Evolutionary conservation across 805 yeast species (phyloP).

Genomic region (Wickerhamia fluorescens): DNA sequence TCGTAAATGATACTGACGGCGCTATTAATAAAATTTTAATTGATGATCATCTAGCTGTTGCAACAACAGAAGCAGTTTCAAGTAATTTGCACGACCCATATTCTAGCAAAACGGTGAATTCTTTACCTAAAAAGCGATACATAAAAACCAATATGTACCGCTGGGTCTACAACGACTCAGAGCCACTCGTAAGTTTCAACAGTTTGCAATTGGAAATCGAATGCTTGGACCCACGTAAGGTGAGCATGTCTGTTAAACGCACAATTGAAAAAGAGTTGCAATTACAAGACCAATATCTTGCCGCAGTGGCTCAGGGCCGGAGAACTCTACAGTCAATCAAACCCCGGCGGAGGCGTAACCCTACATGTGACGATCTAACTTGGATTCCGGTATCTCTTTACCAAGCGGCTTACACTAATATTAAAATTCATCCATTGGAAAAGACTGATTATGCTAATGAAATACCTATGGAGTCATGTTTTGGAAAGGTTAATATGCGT

Average conservation of each 20-base stretch:
- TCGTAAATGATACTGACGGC: too few relatives aligned
- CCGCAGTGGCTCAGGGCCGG: background rate
- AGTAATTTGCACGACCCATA: too few relatives aligned
- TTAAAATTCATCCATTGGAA: conserved; percentile 21
- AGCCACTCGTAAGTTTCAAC: background rate
- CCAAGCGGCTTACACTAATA: conserved; percentile 24
- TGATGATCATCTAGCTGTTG: too few relatives aligned
- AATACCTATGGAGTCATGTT: conserved; percentile 27
- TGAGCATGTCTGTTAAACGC: conserved; percentile 8
- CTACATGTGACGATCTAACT: conserved; percentile 2
- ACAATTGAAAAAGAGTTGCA: conserved; percentile 11
- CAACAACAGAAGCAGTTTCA: too few relatives aligned
- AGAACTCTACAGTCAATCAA: background rate
- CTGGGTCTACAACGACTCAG: conserved; percentile 2
- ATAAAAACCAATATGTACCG: conserved; percentile 1
- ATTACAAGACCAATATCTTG: conserved; percentile 9
- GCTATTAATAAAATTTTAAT: too few relatives aligned
- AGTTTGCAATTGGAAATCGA: conserved; percentile 1
- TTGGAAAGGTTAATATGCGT: conserved; percentile 36
- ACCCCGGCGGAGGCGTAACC: conserved; percentile 4
- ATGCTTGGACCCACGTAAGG: conserved; percentile 5
- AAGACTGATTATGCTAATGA: conserved; percentile 20
- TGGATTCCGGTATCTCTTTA: conserved; percentile 30
- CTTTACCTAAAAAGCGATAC: background rate
- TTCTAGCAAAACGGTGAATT: too few relatives aligned